Percentiles rank a stretch among this genome's conserved stretches.
Evolutionary conservation across 441 rosid species (phyloP).

Genomic region (Monsonia emarginata): DNA sequence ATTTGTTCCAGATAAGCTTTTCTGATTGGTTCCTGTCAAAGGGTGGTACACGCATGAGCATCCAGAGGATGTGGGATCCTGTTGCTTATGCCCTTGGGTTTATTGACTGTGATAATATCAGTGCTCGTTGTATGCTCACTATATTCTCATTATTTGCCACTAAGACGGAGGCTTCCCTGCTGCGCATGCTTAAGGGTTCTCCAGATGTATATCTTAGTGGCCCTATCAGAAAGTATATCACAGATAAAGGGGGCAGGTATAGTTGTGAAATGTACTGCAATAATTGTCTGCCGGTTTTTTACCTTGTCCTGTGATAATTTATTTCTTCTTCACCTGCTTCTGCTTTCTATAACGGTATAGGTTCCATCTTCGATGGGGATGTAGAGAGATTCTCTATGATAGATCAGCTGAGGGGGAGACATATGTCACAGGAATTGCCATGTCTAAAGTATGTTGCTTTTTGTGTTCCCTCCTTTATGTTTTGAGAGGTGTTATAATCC

Average conservation of each 20-base stretch:
- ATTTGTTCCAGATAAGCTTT: conserved; percentile 65
- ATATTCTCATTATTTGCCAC: conserved; percentile 96
- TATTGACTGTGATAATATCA: conserved; percentile 95
- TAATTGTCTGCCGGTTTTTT: neutral
- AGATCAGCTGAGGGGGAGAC: conserved; percentile 52
- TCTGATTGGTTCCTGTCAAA: conserved; percentile 93
- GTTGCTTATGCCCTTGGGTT: conserved; percentile 97
- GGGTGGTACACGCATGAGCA: conserved; percentile 84
- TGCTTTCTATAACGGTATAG: conserved; percentile 36
- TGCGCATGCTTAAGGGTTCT: conserved; percentile 98
- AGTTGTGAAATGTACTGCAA: conserved; percentile 12
- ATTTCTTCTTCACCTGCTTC: neutral
- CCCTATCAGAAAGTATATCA: conserved; percentile 82
- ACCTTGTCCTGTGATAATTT: neutral
- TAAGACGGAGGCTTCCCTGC: conserved; percentile 88
- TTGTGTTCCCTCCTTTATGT: neutral
- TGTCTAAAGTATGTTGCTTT: conserved; percentile 60
- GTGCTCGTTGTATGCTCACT: conserved; percentile 98
- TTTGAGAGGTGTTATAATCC: neutral
- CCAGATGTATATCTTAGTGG: conserved; percentile 91
- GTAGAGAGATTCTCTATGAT: conserved; percentile 77
- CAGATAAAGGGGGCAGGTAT: conserved; percentile 83
- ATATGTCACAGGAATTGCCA: conserved; percentile 70
- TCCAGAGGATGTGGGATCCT: conserved; percentile 99
- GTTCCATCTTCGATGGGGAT: conserved; percentile 98